A percentile compares a stretch with the other conserved stretches of the same genome.
Conservation (phyloP, 2,329 filamentous ascomycete genomes). For the Verticillium zaregamsianum region DNA sequence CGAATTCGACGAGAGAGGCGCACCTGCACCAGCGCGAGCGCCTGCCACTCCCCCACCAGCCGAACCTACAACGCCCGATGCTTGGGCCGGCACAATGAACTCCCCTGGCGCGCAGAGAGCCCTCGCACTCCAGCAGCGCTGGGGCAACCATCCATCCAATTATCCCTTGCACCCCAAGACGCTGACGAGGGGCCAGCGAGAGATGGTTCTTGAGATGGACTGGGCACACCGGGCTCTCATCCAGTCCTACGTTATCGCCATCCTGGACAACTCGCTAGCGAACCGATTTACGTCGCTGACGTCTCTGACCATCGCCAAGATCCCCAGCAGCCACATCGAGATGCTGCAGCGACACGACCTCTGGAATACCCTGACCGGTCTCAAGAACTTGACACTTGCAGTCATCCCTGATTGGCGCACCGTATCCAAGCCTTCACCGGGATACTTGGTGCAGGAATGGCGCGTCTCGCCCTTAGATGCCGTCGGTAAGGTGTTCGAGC, state of each 20-base stretch:
- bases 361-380: constrained; percentile 53
- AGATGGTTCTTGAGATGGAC: constrained; percentile 64
- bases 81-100: not conserved
- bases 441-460: constrained; percentile 41
- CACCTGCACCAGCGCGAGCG: not conserved
- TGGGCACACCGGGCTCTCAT: constrained; percentile 68
- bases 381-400: constrained; percentile 52
- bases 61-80: not conserved
- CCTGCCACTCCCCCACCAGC: not conserved
- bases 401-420: constrained; percentile 65
- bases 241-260: constrained; percentile 60
- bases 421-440: constrained; percentile 47
- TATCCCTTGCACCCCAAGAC: constrained; percentile 44
- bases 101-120: constrained; percentile 3
- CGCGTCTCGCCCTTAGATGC: constrained; percentile 47
- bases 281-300: constrained; percentile 49
- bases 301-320: constrained; percentile 58
- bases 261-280: constrained; percentile 52
- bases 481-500: constrained; percentile 42
- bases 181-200: constrained; percentile 60
- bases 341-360: constrained; percentile 54
- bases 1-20: constrained; percentile 27
- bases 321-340: constrained; percentile 58
- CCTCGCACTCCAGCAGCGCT: not conserved
- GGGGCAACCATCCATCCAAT: not conserved